Percentiles rank a stretch among this genome's conserved stretches.
These are phyloP conservation scores for Lactarius hatsudake DNA, from an alignment of 768 basidiomycete species.

Conservation along the genomic window DNA sequence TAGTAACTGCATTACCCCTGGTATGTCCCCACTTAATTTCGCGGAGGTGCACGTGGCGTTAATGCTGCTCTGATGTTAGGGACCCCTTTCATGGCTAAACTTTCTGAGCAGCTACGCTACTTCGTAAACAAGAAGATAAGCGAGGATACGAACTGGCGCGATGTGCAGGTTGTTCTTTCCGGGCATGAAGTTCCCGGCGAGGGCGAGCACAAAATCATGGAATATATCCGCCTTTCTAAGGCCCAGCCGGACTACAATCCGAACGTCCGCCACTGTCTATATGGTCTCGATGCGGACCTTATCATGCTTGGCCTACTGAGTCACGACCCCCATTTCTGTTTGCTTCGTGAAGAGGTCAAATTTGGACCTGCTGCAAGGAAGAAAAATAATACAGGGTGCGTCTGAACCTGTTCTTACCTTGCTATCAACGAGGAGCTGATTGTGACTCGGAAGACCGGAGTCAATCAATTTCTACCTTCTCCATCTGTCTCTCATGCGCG, in stretches of 20 bases:
- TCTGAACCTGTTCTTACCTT: slow-evolving; percentile 1
- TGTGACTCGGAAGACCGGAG: slow-evolving; percentile 47
- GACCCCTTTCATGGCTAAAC: slow-evolving; percentile 90
- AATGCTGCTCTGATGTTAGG: slow-evolving; percentile 43
- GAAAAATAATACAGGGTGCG: slow-evolving; percentile 60
- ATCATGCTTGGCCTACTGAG: slow-evolving; percentile 97
- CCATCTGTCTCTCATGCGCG: slow-evolving; percentile 91
- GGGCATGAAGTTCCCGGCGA: slow-evolving; percentile 99
- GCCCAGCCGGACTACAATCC: slow-evolving; percentile 97
- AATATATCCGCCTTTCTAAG: slow-evolving; percentile 91
- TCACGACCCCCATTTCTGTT: slow-evolving; percentile 98
- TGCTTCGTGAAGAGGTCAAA: slow-evolving; percentile 96
- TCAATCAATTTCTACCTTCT: slow-evolving; percentile 91
- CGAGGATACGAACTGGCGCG: slow-evolving; percentile 94
- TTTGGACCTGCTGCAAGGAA: slow-evolving; percentile 81
- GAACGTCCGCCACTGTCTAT: slow-evolving; percentile 95
- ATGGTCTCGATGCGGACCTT: slow-evolving; percentile 96
- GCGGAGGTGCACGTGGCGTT: background rate
- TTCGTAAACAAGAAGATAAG: slow-evolving; percentile 98
- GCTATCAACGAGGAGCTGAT: background rate
- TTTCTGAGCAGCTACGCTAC: slow-evolving; percentile 92
- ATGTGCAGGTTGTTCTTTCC: slow-evolving; percentile 88
- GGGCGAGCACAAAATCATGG: slow-evolving; percentile 99
- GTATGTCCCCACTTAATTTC: slow-evolving; percentile 42
- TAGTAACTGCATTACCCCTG: slow-evolving; percentile 98